Conservation (phyloP, 1,284 basidiomycete species). For the Puccinia sorghi region DNA sequence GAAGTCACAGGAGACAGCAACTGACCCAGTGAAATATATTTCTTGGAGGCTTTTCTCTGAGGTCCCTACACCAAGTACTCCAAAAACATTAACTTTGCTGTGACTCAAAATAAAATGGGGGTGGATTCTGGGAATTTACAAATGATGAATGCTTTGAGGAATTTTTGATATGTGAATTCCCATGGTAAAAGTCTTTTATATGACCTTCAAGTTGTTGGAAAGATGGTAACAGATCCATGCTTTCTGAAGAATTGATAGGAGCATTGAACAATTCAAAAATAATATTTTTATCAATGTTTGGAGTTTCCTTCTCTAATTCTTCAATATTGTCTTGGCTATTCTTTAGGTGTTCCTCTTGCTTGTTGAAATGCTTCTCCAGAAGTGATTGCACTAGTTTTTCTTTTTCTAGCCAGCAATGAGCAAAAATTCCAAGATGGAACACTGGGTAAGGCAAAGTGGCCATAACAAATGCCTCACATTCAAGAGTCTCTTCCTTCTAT, state of each 20-base stretch:
- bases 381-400: neutral
- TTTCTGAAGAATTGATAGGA: neutral
- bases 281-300: neutral
- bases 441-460: slow-evolving; percentile 8
- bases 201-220: neutral
- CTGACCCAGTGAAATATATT: too few relatives aligned
- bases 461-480: slow-evolving; percentile 6
- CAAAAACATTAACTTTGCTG: too few relatives aligned
- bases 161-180: too few relatives aligned
- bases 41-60: too few relatives aligned
- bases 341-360: neutral
- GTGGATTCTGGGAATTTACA: too few relatives aligned
- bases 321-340: neutral
- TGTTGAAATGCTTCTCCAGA: neutral
- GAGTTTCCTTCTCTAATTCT: neutral
- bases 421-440: neutral
- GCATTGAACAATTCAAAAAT: slow-evolving; percentile 22
- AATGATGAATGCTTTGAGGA: too few relatives aligned
- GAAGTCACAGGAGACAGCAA: too few relatives aligned
- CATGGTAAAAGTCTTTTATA: slow-evolving; percentile 4
- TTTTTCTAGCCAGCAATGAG: slow-evolving; percentile 13
- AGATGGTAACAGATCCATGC: too few relatives aligned
- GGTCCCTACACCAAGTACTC: too few relatives aligned
- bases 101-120: too few relatives aligned
- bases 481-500: slow-evolving; percentile 2